phyloP scores from a whole-genome alignment of 495 filamentous ascomycete species.

The Aspergillus ellipticus region DNA sequence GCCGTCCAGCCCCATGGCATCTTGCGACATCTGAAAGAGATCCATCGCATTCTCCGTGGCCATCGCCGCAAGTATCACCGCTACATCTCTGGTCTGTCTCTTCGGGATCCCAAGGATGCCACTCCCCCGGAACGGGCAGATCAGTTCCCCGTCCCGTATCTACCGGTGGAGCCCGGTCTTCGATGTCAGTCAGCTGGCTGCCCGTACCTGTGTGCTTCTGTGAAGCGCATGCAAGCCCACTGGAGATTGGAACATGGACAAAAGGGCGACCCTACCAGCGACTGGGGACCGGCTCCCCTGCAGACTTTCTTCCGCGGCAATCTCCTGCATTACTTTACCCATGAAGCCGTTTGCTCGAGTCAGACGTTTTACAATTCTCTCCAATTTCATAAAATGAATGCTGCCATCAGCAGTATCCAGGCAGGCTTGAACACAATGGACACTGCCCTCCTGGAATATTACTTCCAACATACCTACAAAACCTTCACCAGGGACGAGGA shows the following conservation, averaged over 20 bases:
- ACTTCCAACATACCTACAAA: slow-evolving; percentile 16
- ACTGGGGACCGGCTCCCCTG: slow-evolving; percentile 17
- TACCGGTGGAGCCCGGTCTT: slow-evolving; percentile 28
- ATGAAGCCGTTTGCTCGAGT: not conserved
- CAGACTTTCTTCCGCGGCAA: slow-evolving; percentile 31
- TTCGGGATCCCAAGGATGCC: slow-evolving; percentile 18
- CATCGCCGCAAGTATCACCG: slow-evolving; percentile 21
- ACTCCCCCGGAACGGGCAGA: slow-evolving; percentile 5
- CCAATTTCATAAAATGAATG: not conserved
- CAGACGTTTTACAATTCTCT: not conserved
- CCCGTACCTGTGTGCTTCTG: slow-evolving; percentile 23
- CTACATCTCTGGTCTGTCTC: slow-evolving; percentile 13
- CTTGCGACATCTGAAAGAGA: slow-evolving; percentile 36
- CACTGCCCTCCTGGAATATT: slow-evolving; percentile 15
- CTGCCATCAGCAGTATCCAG: not conserved
- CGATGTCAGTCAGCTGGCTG: slow-evolving; percentile 20
- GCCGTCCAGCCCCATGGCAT: slow-evolving; percentile 35
- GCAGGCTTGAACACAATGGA: slow-evolving; percentile 14
- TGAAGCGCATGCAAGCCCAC: slow-evolving; percentile 31
- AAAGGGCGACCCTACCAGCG: slow-evolving; percentile 3
- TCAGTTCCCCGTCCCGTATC: slow-evolving; percentile 27
- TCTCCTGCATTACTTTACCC: slow-evolving; percentile 25
- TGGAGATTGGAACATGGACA: slow-evolving; percentile 19
- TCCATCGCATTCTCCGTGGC: slow-evolving; percentile 27
- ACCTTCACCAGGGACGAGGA: slow-evolving; percentile 10